Evolutionary conservation across 768 basidiomycete species (phyloP).

Genomic region (Collybiopsis luxurians): DNA sequence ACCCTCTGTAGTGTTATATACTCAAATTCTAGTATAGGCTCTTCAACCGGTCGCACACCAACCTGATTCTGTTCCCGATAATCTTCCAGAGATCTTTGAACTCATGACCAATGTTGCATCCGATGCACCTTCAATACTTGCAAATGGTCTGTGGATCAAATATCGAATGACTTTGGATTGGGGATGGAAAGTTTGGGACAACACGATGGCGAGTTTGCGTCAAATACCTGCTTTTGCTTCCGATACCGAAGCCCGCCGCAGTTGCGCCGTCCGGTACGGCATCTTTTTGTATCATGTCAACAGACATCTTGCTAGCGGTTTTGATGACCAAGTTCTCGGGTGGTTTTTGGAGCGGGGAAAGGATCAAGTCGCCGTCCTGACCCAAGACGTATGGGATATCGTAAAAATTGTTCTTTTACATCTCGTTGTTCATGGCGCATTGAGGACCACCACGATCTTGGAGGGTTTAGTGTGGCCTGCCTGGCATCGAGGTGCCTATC

Average conservation of each 20-base stretch:
- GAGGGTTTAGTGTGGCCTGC: constrained; percentile 76
- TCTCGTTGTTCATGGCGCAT: constrained; percentile 62
- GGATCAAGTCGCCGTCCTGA: constrained; percentile 58
- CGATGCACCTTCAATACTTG: constrained; percentile 67
- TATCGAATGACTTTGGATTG: constrained; percentile 71
- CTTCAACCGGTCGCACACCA: constrained; percentile 39
- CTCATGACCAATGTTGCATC: constrained; percentile 57
- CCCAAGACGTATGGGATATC: constrained; percentile 63
- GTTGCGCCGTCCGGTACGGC: constrained; percentile 64
- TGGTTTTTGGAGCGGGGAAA: constrained; percentile 75
- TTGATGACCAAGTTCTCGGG: constrained; percentile 65
- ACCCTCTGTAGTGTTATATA: background rate
- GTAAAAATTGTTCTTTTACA: constrained; percentile 61
- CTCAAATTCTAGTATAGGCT: constrained; percentile 29
- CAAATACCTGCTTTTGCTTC: constrained; percentile 59
- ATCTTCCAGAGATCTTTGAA: constrained; percentile 63
- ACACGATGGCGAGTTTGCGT: constrained; percentile 70
- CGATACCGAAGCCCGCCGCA: constrained; percentile 42
- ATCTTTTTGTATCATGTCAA: constrained; percentile 72
- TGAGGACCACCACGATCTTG: constrained; percentile 71
- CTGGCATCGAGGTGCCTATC: constrained; percentile 58
- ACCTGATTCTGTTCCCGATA: constrained; percentile 40
- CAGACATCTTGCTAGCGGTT: constrained; percentile 69
- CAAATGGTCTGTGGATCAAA: constrained; percentile 80
- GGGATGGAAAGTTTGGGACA: constrained; percentile 86